These are phyloP conservation scores for Coemansia furcata DNA, from an alignment of 192 early-diverging fungal species.

Conservation along the genomic window DNA sequence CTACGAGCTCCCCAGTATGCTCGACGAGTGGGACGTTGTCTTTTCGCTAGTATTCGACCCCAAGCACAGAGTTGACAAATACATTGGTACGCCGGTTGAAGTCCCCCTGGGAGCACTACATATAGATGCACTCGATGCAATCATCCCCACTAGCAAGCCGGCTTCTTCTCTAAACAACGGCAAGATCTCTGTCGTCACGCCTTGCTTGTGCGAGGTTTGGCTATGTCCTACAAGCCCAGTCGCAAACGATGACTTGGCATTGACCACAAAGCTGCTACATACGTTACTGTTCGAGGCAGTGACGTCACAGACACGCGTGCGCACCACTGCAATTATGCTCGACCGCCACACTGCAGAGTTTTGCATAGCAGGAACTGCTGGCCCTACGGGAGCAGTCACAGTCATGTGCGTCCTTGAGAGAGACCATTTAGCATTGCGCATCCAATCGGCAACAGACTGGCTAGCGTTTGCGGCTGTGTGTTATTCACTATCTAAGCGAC, in stretches of 20 bases:
- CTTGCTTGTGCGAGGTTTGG: conserved; percentile 37
- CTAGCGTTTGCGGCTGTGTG: conserved; percentile 13
- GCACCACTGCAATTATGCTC: conserved; percentile 16
- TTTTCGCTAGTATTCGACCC: conserved; percentile 30
- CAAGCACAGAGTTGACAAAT: conserved; percentile 12
- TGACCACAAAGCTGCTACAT: conserved; percentile 16
- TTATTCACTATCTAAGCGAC: conserved; percentile 12
- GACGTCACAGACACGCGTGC: conserved; percentile 6
- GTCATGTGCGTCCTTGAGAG: conserved; percentile 34
- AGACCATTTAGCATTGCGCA: conserved; percentile 22
- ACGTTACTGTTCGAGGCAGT: conserved; percentile 30
- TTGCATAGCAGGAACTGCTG: background rate
- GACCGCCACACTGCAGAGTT: conserved; percentile 23
- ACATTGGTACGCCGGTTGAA: conserved; percentile 3
- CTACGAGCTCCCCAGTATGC: conserved; percentile 17
- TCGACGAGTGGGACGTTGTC: conserved; percentile 25
- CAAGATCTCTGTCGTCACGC: background rate
- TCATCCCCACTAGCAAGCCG: background rate
- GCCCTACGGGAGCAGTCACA: background rate
- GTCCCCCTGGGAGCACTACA: conserved; percentile 7
- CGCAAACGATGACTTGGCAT: background rate
- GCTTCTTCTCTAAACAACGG: too few relatives aligned
- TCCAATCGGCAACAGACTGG: conserved; percentile 10
- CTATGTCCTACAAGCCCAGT: conserved; percentile 1
- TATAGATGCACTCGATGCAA: conserved; percentile 29